Evolutionary conservation across 768 basidiomycete genomes (phyloP).

Genomic region (Zangia roseola): DNA sequence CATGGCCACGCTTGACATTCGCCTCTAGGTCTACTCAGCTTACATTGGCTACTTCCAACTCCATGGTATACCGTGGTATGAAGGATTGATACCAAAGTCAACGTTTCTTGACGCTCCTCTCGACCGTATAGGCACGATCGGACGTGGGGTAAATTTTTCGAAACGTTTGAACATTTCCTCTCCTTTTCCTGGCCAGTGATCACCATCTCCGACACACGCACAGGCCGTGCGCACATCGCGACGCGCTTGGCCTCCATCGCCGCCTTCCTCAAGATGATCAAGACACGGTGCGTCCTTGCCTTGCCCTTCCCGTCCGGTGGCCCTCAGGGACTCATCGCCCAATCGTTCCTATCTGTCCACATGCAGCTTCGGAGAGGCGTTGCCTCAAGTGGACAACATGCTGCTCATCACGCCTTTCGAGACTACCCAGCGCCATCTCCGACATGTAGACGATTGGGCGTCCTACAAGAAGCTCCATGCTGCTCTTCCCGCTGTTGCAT

Average conservation of each 20-base stretch:
- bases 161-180: constrained; percentile 76
- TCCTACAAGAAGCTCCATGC: constrained; percentile 69
- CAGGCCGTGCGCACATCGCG: constrained; percentile 75
- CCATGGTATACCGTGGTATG: constrained; percentile 65
- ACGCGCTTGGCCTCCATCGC: constrained; percentile 70
- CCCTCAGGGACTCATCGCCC: background rate
- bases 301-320: background rate
- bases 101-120: constrained; percentile 1
- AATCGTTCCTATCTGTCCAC: background rate
- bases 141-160: constrained; percentile 77
- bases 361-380: constrained; percentile 65
- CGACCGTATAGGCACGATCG: constrained; percentile 61
- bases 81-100: background rate
- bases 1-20: background rate
- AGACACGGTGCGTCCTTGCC: constrained; percentile 53
- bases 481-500: constrained; percentile 66
- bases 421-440: constrained; percentile 61
- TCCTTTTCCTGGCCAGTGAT: constrained; percentile 83
- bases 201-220: constrained; percentile 68
- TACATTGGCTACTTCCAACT: constrained; percentile 80
- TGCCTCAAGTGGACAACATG: constrained; percentile 72
- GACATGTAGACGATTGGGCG: constrained; percentile 64
- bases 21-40: constrained; percentile 60
- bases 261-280: constrained; percentile 83
- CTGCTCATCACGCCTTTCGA: constrained; percentile 70